Percentiles rank a stretch among this genome's conserved stretches.
Evolutionary conservation across 768 basidiomycete species (phyloP).

Genomic region (Candolleomyces eurysporus): DNA sequence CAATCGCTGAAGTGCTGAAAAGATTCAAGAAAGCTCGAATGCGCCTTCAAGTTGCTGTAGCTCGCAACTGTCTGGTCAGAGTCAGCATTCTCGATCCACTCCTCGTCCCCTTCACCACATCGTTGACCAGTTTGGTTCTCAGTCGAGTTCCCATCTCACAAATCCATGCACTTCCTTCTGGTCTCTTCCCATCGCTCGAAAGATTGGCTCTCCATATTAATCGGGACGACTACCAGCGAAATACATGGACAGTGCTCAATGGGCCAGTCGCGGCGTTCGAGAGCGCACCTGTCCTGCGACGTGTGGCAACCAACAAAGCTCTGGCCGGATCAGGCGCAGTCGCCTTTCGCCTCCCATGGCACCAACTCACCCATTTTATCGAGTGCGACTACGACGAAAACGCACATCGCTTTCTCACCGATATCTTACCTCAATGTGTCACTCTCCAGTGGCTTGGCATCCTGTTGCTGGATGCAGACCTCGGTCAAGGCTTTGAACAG

Average conservation of each 20-base stretch:
- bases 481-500: neutral
- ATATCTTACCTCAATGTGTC: neutral
- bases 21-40: neutral
- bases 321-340: too few species aligned
- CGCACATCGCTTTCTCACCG: neutral
- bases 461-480: neutral
- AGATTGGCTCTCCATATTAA: neutral
- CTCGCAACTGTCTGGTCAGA: neutral
- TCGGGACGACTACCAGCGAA: neutral
- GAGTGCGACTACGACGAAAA: neutral
- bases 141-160: neutral
- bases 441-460: neutral
- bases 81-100: neutral
- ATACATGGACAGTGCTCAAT: neutral
- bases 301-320: neutral
- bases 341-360: neutral
- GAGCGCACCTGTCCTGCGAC: neutral
- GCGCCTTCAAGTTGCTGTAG: neutral
- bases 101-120: neutral
- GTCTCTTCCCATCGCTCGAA: neutral
- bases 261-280: neutral
- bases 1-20: neutral
- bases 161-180: neutral
- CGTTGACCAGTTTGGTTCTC: neutral
- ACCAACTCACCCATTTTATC: neutral